Base-by-base conservation (phyloP, 768 basidiomycete genomes). In the Russula ochroleuca region DNA sequence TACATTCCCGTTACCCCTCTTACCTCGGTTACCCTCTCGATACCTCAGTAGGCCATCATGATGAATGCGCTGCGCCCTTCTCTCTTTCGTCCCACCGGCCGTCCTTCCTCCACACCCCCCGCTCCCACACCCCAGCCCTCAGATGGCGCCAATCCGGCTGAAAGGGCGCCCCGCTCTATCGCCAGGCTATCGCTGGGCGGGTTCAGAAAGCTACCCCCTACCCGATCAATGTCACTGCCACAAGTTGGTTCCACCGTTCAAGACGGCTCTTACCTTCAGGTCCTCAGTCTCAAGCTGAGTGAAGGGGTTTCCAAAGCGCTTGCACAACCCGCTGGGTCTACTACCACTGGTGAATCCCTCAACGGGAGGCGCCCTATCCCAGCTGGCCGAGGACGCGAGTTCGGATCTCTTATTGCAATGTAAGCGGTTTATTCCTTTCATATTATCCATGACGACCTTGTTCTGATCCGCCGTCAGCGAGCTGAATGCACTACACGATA, bases 301-400 rank as follows among this genome's bases (percentile, higher is more conserved):
- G 91, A 93, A 73, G 89, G 87, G 0, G 88, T 90, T 15, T 87
- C 88, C 59, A 89, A 83, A 74, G 86, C 89, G 3, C 78, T 92
- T 55, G 78, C 81, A 23, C 86, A 86, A 67, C 87, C 89, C 15
- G 70, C 78, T 2, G 84, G 85, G 31, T 78, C 85, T 23, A 79
- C 80, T 19, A 68, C 74, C 52, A 73, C 78, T 13, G 74, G 73
- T 60, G 89, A 90, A 64, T 73, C 79, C 45, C 72, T 89, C n/a
- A 75, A 76, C 49, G 89, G 90, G 31, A 88, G 81, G 69, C 81
- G 84, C 40, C 85, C 88, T 14, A 82, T 92, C 65, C 90, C 91
- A n/a, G 67, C 78, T 28, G 90, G 90, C 33, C 83, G 90, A 63
- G 91, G 90, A 21, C 78, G 76, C 64, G 78, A 83, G 38, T 73